Evolutionary conservation across 805 yeast species (phyloP), one percentile per base, ranked within the genome.

Genomic region (Starmerella kuoi): DNA sequence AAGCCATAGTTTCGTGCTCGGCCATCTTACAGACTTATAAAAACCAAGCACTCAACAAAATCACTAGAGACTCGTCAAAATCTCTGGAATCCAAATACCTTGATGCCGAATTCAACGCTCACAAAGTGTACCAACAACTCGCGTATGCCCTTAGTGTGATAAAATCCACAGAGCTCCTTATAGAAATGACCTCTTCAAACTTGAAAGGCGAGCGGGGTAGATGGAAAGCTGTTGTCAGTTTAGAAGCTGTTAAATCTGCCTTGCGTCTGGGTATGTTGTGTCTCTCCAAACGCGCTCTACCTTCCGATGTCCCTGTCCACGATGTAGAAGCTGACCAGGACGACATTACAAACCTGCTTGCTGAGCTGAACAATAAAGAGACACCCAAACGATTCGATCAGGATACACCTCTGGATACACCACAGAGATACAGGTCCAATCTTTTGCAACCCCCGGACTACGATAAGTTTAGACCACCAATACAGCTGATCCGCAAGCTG

Each of bases 21-120:
- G 58, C 61, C 41, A 51, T 64, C 6, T 42, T 65, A 25, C 63
- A 62, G 12, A 31, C 60, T 19, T 65, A 62, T 46, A 66, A 64
- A 41, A 64, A 64, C 50, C 51, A 60, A 14, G 52, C 64, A 12
- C 48, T 64, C 5, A 55, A 61, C 7, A 49, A 54, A 6, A 60
- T 62, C 37, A 40, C 38, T n/a, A 21, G 38, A 5, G 37, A 41
- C 6, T 25, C 28, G 5, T 34, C 40, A 14, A 32, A 43, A 15
- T 27, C 46, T 9, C 35, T 42, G 18, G 49, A 50, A 25, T 45
- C 52, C 8, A 31, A 42, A 26, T 48, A 31, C 22, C 22, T 52
- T 15, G 42, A 44, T 14, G 53, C 51, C 9, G 41, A 24, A 38
- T 38, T 42, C 33, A 45, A 40, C 14, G 47, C 42, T 17, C 39